Evolutionary conservation across 2,329 filamentous ascomycete genomes (phyloP).

Genomic region (Epichloe gansuensis): DNA sequence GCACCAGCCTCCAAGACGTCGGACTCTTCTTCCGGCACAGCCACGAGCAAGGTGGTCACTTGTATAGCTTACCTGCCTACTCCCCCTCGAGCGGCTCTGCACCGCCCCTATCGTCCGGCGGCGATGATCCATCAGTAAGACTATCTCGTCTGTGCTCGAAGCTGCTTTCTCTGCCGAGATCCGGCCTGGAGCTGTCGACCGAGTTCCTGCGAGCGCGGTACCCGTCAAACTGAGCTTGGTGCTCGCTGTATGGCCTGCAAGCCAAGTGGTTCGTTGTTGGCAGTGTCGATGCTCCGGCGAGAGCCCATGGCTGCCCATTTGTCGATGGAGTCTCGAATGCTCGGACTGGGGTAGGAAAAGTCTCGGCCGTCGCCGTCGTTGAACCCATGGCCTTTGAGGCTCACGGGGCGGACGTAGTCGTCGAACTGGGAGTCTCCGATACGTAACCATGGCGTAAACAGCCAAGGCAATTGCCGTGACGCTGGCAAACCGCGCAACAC

Average conservation of each 20-base stretch:
- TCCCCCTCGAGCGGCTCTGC: constrained; percentile 14
- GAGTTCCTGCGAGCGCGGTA: constrained; percentile 26
- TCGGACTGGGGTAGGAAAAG: constrained; percentile 13
- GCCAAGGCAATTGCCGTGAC: constrained; percentile 30
- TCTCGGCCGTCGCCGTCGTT: constrained; percentile 20
- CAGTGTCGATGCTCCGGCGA: constrained; percentile 19
- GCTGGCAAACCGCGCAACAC: constrained; percentile 15
- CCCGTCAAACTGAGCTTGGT: constrained; percentile 35
- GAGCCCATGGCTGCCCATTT: constrained; percentile 16
- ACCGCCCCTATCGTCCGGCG: constrained; percentile 4
- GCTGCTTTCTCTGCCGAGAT: constrained; percentile 18
- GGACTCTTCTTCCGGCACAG: constrained; percentile 28
- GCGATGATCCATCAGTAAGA: constrained; percentile 1
- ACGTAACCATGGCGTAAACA: constrained; percentile 27
- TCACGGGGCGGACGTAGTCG: constrained; percentile 36
- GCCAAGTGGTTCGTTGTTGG: constrained; percentile 10
- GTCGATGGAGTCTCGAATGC: constrained; percentile 14
- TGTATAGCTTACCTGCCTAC: constrained; percentile 22
- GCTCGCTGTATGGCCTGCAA: constrained; percentile 24
- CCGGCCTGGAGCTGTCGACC: constrained; percentile 10
- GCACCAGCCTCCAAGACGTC: constrained; percentile 4
- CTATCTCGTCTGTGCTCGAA: constrained; percentile 21
- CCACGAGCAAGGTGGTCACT: constrained; percentile 26
- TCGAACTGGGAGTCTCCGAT: constrained; percentile 32
- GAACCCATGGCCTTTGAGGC: constrained; percentile 38